Conservation (phyloP, 2,329 filamentous ascomycete genomes). For the Xylariaceae sp. region DNA sequence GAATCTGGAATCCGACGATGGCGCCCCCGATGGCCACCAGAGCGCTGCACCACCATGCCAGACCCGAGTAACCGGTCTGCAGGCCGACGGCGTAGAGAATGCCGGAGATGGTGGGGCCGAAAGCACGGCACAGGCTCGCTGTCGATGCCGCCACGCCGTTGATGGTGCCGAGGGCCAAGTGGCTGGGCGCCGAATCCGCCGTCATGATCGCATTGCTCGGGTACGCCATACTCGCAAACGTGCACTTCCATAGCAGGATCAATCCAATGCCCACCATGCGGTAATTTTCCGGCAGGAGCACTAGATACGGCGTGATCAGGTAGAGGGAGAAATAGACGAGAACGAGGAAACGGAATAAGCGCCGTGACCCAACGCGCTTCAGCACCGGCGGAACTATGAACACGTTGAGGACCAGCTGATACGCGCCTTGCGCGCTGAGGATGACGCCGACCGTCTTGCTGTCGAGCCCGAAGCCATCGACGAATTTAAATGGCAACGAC, state of each 20-base stretch:
- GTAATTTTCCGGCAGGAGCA: conserved; percentile 73
- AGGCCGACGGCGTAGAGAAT: conserved; percentile 81
- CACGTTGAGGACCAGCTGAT: conserved; percentile 85
- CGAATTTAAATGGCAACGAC: conserved; percentile 83
- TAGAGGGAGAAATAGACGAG: conserved; percentile 87
- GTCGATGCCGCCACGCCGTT: conserved; percentile 92
- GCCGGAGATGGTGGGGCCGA: conserved; percentile 87
- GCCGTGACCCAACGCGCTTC: conserved; percentile 73
- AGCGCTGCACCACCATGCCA: conserved; percentile 92
- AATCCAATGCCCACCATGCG: conserved; percentile 76
- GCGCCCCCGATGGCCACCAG: conserved; percentile 75
- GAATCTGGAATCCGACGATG: conserved; percentile 74
- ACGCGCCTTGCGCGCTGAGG: conserved; percentile 83
- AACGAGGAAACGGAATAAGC: conserved; percentile 80
- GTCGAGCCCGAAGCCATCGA: conserved; percentile 80
- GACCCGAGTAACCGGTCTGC: conserved; percentile 77
- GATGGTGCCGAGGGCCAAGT: conserved; percentile 83
- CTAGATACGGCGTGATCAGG: conserved; percentile 83
- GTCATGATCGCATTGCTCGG: conserved; percentile 88
- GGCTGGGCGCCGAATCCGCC: conserved; percentile 83
- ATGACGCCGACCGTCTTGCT: conserved; percentile 86
- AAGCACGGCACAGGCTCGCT: conserved; percentile 83
- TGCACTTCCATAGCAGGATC: conserved; percentile 88
- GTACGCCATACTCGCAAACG: conserved; percentile 87
- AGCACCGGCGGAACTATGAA: conserved; percentile 81